A percentile compares a stretch with the other conserved stretches of the same genome.
These are phyloP conservation scores for Globisporangium acanthophoron DNA, from an alignment of 352 stramenopile genomes.

Conservation along the genomic window DNA sequence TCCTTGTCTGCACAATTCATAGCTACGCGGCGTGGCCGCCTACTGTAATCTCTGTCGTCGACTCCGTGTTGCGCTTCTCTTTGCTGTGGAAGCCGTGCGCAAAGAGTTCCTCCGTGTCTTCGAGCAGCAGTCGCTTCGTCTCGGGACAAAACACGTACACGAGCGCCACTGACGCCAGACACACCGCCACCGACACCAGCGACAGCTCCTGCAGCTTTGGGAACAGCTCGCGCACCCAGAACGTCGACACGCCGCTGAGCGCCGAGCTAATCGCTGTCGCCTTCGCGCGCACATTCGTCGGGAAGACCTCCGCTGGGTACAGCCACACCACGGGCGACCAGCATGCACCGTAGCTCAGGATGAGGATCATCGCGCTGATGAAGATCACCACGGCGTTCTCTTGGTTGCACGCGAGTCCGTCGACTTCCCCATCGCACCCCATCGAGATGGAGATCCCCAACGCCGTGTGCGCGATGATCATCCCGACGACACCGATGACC, in stretches of 20 bases:
- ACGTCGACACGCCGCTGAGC: constrained; percentile 18
- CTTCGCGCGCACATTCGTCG: constrained; percentile 37
- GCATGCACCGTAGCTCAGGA: constrained; percentile 37
- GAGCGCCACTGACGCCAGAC: constrained; percentile 26
- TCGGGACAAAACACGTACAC: constrained; percentile 47
- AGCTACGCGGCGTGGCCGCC: neutral
- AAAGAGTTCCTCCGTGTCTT: constrained; percentile 58
- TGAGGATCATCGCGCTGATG: constrained; percentile 25
- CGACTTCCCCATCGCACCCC: constrained; percentile 27
- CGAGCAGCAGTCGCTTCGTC: constrained; percentile 41
- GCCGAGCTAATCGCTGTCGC: constrained; percentile 34
- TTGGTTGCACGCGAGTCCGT: constrained; percentile 19
- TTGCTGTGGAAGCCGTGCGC: constrained; percentile 24
- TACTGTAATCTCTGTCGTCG: constrained; percentile 1
- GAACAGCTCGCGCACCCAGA: constrained; percentile 13
- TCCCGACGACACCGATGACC: constrained; percentile 32
- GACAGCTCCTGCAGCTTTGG: constrained; percentile 6
- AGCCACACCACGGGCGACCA: constrained; percentile 50
- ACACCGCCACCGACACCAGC: constrained; percentile 1
- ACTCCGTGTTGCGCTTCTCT: constrained; percentile 11
- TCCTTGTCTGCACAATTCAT: too few species aligned
- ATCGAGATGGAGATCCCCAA: constrained; percentile 27
- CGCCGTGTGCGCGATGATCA: constrained; percentile 35
- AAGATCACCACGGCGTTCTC: constrained; percentile 32
- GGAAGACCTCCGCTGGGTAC: constrained; percentile 52